Evolutionary conservation across 352 stramenopile species (phyloP).

Genomic region (Chrysophaeum taylorii): DNA sequence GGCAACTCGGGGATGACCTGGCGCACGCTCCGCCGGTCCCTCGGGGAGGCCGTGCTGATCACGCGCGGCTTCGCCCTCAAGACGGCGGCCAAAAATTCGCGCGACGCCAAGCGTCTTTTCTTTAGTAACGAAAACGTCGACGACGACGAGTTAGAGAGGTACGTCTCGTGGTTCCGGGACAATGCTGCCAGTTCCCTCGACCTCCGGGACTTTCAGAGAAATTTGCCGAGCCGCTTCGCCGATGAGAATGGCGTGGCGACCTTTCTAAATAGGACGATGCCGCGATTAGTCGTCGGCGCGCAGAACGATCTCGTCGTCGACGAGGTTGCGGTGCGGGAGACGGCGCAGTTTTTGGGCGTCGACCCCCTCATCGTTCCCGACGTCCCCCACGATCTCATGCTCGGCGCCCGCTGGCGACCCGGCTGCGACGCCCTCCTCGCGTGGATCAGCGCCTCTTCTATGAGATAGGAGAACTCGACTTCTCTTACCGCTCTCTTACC

Average conservation of each 20-base stretch:
- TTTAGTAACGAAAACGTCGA: conserved; percentile 36
- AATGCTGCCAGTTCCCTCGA: conserved; percentile 51
- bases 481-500: too few relatives aligned
- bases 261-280: conserved; percentile 28
- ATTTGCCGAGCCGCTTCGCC: conserved; percentile 35
- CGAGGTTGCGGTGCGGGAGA: conserved; percentile 42
- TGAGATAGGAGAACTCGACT: too few relatives aligned
- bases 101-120: conserved; percentile 32
- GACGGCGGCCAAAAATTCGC: not conserved
- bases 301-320: conserved; percentile 53
- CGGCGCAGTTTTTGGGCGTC: conserved; percentile 41
- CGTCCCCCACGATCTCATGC: conserved; percentile 58
- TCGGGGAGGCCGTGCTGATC: conserved; percentile 45
- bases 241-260: conserved; percentile 33
- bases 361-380: conserved; percentile 37
- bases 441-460: too few relatives aligned
- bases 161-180: conserved; percentile 45
- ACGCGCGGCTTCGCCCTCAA: conserved; percentile 51
- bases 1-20: conserved; percentile 58
- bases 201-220: conserved; percentile 42
- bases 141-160: conserved; percentile 38
- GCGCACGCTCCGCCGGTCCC: conserved; percentile 44
- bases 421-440: too few relatives aligned
- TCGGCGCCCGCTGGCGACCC: too few relatives aligned
- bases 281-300: conserved; percentile 45